Evolutionary conservation across 257 asterid species (phyloP), one percentile per base, ranked within the genome.

Genomic region (Solanum etuberosum): DNA sequence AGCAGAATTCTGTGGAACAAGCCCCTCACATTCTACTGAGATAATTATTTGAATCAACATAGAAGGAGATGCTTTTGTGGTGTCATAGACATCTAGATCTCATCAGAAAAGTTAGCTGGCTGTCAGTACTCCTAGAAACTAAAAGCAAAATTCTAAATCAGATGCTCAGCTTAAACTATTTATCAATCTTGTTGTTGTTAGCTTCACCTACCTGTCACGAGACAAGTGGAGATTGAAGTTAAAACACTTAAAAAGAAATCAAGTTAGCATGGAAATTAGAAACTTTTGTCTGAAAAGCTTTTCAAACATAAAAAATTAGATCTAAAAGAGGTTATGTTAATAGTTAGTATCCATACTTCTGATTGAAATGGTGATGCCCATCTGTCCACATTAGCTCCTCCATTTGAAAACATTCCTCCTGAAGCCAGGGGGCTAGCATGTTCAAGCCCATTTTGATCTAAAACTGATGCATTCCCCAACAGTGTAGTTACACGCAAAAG

Each of bases 371-470:
- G 97, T 90, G 99, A 93, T 86, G 95, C 93, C 99, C 99, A 93
- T 95, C 96, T 93, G 99, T 93, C 96, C 99, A 94, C 89, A 88
- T 96, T 96, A 94, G 99, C 98, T 95, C 99, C 99, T 93, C 96
- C 98, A 89, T 96, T 93, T 93, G 99, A 95, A 95, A 88, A 94
- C 86, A 95, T 83, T 92, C 99, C 98, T 93, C 98, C 99, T 88
- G 99, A 94, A 87, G 99, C 98, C 95, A 97, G 93, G 95, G 99
- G 99, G 98, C 98, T 96, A 87, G 98, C 97, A 92, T 93, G 98
- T 94, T 95, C 99, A 95, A 96, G 93, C 98, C 97, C 98, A 93
- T 96, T 94, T 91, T 95, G 99, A 96, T 95, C 99, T 97, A 97
- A 94, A 92, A 95, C 94, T 77, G 99, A 95, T 90, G 99, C 98